These are phyloP conservation scores for Phytomonas sp. DNA, from an alignment of 208 protist species.

Conservation along the genomic window DNA sequence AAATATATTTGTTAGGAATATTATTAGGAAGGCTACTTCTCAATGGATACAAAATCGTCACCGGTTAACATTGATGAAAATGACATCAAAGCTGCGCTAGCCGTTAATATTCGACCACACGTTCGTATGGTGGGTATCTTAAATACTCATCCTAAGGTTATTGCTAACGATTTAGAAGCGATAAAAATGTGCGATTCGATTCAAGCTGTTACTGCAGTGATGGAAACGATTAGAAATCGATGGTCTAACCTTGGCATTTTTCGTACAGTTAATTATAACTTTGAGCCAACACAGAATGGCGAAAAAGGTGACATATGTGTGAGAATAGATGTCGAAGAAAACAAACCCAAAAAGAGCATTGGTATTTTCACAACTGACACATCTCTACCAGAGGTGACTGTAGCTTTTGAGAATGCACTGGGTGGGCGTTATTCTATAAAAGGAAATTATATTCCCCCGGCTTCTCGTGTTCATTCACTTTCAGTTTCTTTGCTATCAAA, in stretches of 20 bases:
- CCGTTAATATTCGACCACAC: constrained; percentile 55
- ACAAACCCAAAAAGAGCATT: constrained; percentile 54
- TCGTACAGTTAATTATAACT: constrained; percentile 63
- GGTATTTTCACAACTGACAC: constrained; percentile 83
- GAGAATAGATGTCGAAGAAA: constrained; percentile 61
- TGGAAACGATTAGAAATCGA: constrained; percentile 37
- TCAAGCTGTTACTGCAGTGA: constrained; percentile 34
- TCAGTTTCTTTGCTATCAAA: constrained; percentile 69
- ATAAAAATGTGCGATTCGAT: constrained; percentile 66
- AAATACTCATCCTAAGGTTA: constrained; percentile 52
- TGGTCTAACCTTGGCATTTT: constrained; percentile 76
- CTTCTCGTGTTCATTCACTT: constrained; percentile 61
- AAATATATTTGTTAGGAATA: constrained; percentile 4
- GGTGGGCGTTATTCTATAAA: constrained; percentile 68
- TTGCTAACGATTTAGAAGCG: constrained; percentile 59
- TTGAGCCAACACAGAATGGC: constrained; percentile 71
- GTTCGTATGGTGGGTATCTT: constrained; percentile 48
- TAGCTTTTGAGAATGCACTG: constrained; percentile 68
- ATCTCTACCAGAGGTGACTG: constrained; percentile 55
- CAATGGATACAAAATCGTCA: neutral
- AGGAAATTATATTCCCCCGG: constrained; percentile 75
- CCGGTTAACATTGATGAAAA: constrained; percentile 40
- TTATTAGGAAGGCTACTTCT: constrained; percentile 2
- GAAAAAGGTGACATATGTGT: constrained; percentile 64
- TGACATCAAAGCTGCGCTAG: constrained; percentile 31